These are phyloP conservation scores for Auxenochlorella protothecoides DNA, from an alignment of 139 green algal species.

Conservation along the genomic window DNA sequence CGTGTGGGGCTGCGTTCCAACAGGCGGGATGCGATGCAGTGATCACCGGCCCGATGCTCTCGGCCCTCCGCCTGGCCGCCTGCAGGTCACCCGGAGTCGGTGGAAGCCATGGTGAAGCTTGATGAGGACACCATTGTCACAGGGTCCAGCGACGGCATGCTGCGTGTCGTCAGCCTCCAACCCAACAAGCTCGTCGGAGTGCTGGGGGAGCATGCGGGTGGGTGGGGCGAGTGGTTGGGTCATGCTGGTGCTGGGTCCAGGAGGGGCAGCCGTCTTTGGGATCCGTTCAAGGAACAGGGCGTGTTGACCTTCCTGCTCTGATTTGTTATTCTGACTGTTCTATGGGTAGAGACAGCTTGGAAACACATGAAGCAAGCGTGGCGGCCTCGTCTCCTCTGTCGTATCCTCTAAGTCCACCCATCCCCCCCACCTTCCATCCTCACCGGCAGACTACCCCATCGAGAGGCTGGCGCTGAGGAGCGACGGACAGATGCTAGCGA, in stretches of 20 bases:
- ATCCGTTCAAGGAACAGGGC: not conserved
- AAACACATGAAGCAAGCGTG: too few relatives aligned
- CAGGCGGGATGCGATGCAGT: too few relatives aligned
- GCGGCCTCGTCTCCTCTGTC: too few relatives aligned
- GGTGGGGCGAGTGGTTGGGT: not conserved
- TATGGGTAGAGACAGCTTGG: too few relatives aligned
- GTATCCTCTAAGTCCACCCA: not conserved
- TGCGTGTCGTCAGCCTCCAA: constrained; percentile 69
- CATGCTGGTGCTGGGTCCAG: too few relatives aligned
- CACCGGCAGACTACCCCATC: constrained; percentile 31
- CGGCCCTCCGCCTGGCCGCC: not conserved
- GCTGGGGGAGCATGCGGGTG: constrained; percentile 69
- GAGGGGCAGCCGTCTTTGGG: not conserved
- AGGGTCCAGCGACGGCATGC: constrained; percentile 70
- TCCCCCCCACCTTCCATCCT: not conserved
- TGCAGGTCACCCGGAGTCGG: constrained; percentile 61
- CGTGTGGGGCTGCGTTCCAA: too few relatives aligned
- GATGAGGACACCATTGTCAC: constrained; percentile 85
- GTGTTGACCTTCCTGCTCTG: not conserved
- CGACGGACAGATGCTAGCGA: constrained; percentile 45
- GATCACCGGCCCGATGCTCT: too few relatives aligned
- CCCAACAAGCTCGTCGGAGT: constrained; percentile 83
- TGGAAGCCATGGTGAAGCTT: constrained; percentile 67
- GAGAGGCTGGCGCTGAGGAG: constrained; percentile 47
- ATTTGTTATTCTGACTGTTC: too few relatives aligned